Evolutionary conservation across 2,329 filamentous ascomycete species (phyloP).

Genomic region (Colletotrichum neosansevieriae): DNA sequence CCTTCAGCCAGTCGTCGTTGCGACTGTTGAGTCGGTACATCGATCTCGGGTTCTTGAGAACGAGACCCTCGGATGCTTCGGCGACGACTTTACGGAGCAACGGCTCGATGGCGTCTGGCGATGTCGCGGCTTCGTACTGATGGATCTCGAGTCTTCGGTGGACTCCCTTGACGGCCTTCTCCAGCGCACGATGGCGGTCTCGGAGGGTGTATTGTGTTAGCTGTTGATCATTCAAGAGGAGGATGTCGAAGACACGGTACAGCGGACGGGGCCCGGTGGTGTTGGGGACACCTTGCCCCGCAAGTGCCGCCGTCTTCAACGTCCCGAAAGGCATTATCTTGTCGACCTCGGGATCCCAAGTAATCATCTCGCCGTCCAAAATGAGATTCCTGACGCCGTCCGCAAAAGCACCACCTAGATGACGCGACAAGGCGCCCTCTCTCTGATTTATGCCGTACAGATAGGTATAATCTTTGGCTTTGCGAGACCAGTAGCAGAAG

Average conservation of each 20-base stretch:
- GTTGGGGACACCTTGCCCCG: conserved; percentile 79
- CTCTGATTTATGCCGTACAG: conserved; percentile 87
- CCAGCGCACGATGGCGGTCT: conserved; percentile 82
- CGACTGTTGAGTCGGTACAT: conserved; percentile 88
- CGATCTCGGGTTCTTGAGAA: conserved; percentile 92
- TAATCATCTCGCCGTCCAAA: conserved; percentile 98
- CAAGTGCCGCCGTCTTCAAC: conserved; percentile 88
- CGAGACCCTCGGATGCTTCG: conserved; percentile 88
- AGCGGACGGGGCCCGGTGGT: conserved; percentile 77
- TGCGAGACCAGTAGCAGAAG: conserved; percentile 94
- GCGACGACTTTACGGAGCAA: conserved; percentile 85
- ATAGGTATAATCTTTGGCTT: conserved; percentile 96
- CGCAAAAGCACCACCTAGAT: conserved; percentile 82
- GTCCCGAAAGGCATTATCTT: conserved; percentile 91
- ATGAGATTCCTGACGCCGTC: conserved; percentile 86
- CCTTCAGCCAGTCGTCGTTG: conserved; percentile 97
- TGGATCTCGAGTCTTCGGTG: conserved; percentile 88
- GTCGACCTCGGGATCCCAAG: conserved; percentile 90
- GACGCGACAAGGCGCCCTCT: conserved; percentile 83
- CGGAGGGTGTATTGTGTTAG: conserved; percentile 86
- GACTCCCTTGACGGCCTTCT: conserved; percentile 76
- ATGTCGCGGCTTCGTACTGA: conserved; percentile 73
- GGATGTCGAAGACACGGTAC: conserved; percentile 89
- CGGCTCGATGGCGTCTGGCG: conserved; percentile 80
- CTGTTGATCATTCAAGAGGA: conserved; percentile 85